Evolutionary conservation across 768 basidiomycete species (phyloP).

Genomic region (Boletus tomentosulus): DNA sequence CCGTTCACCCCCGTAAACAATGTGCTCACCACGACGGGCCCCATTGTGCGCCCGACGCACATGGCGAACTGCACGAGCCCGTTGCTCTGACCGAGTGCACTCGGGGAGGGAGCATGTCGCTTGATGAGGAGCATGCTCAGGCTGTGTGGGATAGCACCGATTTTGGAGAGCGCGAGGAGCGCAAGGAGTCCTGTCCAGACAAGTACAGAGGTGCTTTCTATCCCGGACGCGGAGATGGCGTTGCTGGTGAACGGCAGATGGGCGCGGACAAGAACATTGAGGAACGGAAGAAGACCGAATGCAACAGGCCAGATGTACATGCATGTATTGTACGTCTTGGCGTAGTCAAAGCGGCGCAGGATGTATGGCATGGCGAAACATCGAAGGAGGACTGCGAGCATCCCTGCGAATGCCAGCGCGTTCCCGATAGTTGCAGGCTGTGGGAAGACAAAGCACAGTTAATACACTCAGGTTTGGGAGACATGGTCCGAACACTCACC

Average conservation of each 20-base stretch:
- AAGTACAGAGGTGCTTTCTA: conserved; percentile 16
- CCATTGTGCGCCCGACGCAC: conserved; percentile 50
- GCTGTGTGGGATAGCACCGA: conserved; percentile 29
- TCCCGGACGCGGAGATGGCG: too few species aligned
- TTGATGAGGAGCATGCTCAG: conserved; percentile 61
- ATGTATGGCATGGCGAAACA: conserved; percentile 50
- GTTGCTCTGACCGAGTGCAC: conserved; percentile 54
- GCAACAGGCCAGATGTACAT: conserved; percentile 52
- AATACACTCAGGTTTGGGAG: not conserved
- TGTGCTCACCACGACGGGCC: conserved; percentile 49
- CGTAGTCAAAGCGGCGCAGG: conserved; percentile 44
- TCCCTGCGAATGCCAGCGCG: conserved; percentile 49
- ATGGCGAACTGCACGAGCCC: conserved; percentile 56
- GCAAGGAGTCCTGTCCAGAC: conserved; percentile 48
- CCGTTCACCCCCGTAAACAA: conserved; percentile 17
- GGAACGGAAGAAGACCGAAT: conserved; percentile 45
- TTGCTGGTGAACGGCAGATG: too few species aligned
- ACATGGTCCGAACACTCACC: conserved; percentile 31
- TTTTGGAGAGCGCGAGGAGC: conserved; percentile 37
- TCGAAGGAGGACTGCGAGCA: conserved; percentile 45
- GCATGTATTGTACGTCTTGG: conserved; percentile 47
- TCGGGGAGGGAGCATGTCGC: conserved; percentile 42
- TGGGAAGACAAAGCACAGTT: not conserved
- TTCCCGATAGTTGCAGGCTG: conserved; percentile 56
- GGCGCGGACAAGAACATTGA: conserved; percentile 46